Evolutionary conservation across 2,329 filamentous ascomycete genomes (phyloP), one percentile per base, ranked within the genome.

Genomic region (Phialophora verrucosa): DNA sequence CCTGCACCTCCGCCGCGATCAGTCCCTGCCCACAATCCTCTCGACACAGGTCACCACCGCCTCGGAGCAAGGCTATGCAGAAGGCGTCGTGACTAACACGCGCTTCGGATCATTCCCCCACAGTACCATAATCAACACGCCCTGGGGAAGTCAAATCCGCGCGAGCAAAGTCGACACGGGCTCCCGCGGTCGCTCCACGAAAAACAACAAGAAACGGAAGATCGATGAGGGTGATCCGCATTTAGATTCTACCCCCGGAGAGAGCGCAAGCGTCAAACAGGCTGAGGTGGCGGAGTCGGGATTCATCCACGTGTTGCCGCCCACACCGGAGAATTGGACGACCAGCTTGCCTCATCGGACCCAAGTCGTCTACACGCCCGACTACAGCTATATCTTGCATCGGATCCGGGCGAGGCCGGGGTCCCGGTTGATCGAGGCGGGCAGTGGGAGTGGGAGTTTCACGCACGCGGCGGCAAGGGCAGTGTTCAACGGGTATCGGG

Each of bases 131-230:
- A 85, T 97, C 63, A 84, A 87, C 4, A 83, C 93, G 62, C 90
- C 91, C 50, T 98, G 94, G 94, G 95, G 95, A 31, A 92, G 91
- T 6, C 95, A 98, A 76, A 89, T 98, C 25, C 86, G 92, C 55
- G 95, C 95, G 7, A 97, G 93, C 1, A 87, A 90, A 35, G 93
- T 97, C 64, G 92, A 97, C 74, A 97, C 93, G 0, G 93, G 93
- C 12, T 95, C 92, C n/a, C 84, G 93, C 73, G 92, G 92, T 38
- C 90, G 89, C 78, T 83, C 85, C 62, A 88, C 88, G 76, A 77
- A 82, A 17, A 81, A 25, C 6, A 81, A 78, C 50, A 84, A 86
- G 67, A 73, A 73, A 51, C 82, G 82, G 47, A 83, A 83, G 61
- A 81, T 76, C 20, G 75, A 76, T 38, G 78, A 80, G 70, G 75